These are phyloP conservation scores for Sphagnum fallax DNA, from an alignment of 228 moss, liverwort and hornwort genomes.

Conservation along the genomic window DNA sequence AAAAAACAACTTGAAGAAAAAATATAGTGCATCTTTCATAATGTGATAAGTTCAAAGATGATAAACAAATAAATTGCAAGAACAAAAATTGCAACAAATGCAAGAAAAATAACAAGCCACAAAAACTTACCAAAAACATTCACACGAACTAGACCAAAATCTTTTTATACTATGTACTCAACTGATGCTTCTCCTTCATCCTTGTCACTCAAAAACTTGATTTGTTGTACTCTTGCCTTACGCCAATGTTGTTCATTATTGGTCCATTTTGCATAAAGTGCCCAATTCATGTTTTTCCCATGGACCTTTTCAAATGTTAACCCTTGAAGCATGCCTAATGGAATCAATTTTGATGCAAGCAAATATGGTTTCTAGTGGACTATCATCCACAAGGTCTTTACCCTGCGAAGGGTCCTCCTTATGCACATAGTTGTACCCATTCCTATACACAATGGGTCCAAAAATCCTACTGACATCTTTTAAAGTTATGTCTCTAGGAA, in stretches of 20 bases:
- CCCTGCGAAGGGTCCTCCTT: not conserved
- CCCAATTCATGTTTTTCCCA: not conserved
- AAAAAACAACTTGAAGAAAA: too few species aligned
- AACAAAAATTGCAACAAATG: not conserved
- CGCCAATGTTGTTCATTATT: not conserved
- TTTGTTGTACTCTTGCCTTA: not conserved
- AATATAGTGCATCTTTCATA: too few species aligned
- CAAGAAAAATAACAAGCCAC: not conserved
- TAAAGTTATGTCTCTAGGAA: not conserved
- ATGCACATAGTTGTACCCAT: not conserved
- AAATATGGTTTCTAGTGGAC: not conserved
- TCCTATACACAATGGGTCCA: not conserved
- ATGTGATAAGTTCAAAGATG: not conserved
- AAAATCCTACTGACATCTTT: not conserved
- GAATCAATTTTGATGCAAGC: not conserved
- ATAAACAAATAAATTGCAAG: not conserved
- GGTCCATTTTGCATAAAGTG: not conserved
- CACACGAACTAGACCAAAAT: not conserved
- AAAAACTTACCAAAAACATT: not conserved
- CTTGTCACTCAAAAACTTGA: not conserved
- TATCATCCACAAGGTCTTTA: not conserved
- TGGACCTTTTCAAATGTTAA: not conserved
- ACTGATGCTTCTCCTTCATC: not conserved
- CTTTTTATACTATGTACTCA: not conserved
- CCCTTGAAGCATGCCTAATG: not conserved